These are phyloP conservation scores for Leptodermis oblonga DNA, from an alignment of 257 asterid species.

Conservation along the genomic window DNA sequence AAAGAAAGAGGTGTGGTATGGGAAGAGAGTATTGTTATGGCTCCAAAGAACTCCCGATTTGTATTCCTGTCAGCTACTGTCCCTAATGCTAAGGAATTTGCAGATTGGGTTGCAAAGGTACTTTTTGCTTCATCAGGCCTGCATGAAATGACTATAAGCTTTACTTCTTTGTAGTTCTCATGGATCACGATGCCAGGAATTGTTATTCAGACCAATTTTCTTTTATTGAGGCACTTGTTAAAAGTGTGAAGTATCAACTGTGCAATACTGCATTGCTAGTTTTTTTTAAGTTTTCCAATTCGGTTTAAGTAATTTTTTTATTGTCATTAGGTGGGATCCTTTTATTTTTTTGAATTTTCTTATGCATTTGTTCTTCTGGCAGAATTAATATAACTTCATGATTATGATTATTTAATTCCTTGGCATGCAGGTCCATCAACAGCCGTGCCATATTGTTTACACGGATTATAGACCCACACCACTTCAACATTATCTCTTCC, in stretches of 20 bases:
- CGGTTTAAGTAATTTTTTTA: not conserved
- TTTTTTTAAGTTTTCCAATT: no score
- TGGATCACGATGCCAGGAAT: not conserved
- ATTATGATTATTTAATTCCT: slow-evolving; percentile 14
- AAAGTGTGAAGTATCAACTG: not conserved
- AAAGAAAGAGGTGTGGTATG: slow-evolving; percentile 97
- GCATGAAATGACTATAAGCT: not conserved
- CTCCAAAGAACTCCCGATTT: slow-evolving; percentile 80
- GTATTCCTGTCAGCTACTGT: slow-evolving; percentile 95
- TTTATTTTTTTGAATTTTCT: not conserved
- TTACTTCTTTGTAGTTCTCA: not conserved
- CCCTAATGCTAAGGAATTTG: slow-evolving; percentile 94
- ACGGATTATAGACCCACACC: slow-evolving; percentile 98
- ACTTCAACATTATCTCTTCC: slow-evolving; percentile 92
- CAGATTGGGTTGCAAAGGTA: slow-evolving; percentile 99
- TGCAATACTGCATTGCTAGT: not conserved
- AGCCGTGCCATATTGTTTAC: slow-evolving; percentile 96
- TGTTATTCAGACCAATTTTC: not conserved
- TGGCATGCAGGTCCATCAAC: slow-evolving; percentile 81
- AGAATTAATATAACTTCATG: not conserved
- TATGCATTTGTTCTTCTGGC: not conserved
- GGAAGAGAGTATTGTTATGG: slow-evolving; percentile 98
- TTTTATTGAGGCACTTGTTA: not conserved
- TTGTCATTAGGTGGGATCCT: not conserved
- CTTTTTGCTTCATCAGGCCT: not conserved